A percentile compares a stretch with the other conserved stretches of the same genome.
These are phyloP conservation scores for Eragrostis tef DNA, from an alignment of 202 grass and related monocot genomes.

Conservation along the genomic window DNA sequence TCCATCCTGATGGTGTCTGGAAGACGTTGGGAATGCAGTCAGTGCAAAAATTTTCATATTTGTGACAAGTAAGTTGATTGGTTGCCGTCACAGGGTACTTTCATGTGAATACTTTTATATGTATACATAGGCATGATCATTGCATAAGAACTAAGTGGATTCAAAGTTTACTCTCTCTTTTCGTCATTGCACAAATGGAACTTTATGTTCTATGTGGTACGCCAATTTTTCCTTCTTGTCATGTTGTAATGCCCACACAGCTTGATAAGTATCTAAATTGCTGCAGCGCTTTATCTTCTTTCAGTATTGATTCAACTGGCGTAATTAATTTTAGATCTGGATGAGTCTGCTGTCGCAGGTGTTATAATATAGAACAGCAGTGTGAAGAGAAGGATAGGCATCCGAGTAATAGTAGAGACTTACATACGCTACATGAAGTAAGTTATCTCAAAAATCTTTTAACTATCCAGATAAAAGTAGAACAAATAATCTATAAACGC, in stretches of 20 bases:
- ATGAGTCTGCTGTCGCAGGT: slow-evolving; percentile 55
- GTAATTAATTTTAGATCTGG: slow-evolving; percentile 30
- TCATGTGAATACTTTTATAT: slow-evolving; percentile 37
- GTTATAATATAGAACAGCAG: slow-evolving; percentile 61
- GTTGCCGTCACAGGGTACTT: slow-evolving; percentile 11
- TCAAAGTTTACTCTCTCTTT: background rate
- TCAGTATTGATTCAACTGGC: slow-evolving; percentile 15
- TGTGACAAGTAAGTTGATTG: slow-evolving; percentile 69
- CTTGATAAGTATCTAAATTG: slow-evolving; percentile 29
- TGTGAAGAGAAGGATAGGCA: slow-evolving; percentile 74
- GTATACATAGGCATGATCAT: slow-evolving; percentile 40
- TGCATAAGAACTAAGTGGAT: background rate
- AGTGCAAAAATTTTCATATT: slow-evolving; percentile 79
- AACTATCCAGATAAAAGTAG: slow-evolving; percentile 13
- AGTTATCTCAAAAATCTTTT: slow-evolving; percentile 45
- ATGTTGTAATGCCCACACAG: background rate
- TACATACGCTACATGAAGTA: slow-evolving; percentile 72
- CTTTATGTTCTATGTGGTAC: slow-evolving; percentile 1
- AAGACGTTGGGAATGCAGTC: slow-evolving; percentile 81
- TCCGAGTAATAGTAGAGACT: slow-evolving; percentile 64
- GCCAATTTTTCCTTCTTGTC: background rate
- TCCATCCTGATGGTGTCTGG: slow-evolving; percentile 82
- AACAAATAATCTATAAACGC: slow-evolving; percentile 4
- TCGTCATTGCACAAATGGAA: background rate
- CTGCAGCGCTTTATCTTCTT: background rate